Evolutionary conservation across 805 yeast species (phyloP).

Genomic region (Yamadazyma tumulicola): DNA sequence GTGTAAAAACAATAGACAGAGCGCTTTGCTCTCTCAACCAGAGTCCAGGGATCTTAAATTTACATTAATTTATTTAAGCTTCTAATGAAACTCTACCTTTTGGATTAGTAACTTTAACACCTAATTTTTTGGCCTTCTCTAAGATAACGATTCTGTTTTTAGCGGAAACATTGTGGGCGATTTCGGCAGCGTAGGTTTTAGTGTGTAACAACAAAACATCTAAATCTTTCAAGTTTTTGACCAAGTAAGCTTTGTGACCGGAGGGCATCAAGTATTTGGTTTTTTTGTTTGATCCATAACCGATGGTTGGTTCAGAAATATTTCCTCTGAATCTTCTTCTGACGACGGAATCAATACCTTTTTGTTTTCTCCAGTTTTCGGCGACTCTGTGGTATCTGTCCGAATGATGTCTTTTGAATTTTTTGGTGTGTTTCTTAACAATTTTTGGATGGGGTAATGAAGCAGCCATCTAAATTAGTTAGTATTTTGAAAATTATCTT

Average conservation of each 20-base stretch:
- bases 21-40: no score
- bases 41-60: constrained; percentile 1
- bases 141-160: constrained; percentile 96
- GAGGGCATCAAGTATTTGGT: constrained; percentile 94
- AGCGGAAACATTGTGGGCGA: constrained; percentile 97
- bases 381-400: constrained; percentile 98
- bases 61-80: constrained; percentile 57
- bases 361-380: constrained; percentile 99
- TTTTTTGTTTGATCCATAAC: constrained; percentile 99
- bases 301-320: constrained; percentile 98
- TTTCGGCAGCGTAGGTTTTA: constrained; percentile 99
- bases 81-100: constrained; percentile 97
- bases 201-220: constrained; percentile 96
- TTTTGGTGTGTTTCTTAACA: constrained; percentile 98
- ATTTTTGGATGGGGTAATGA: constrained; percentile 98
- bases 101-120: constrained; percentile 99
- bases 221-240: constrained; percentile 88
- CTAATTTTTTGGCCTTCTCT: constrained; percentile 96
- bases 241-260: constrained; percentile 97
- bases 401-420: constrained; percentile 99
- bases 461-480: constrained; percentile 69
- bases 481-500: constrained; percentile 6
- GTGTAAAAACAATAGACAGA: no score
- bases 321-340: constrained; percentile 99
- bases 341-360: constrained; percentile 99